A percentile compares a stretch with the other conserved stretches of the same genome.
Evolutionary conservation across 495 filamentous ascomycete species (phyloP).

Genomic region (Aspergillus incahuasiensis): DNA sequence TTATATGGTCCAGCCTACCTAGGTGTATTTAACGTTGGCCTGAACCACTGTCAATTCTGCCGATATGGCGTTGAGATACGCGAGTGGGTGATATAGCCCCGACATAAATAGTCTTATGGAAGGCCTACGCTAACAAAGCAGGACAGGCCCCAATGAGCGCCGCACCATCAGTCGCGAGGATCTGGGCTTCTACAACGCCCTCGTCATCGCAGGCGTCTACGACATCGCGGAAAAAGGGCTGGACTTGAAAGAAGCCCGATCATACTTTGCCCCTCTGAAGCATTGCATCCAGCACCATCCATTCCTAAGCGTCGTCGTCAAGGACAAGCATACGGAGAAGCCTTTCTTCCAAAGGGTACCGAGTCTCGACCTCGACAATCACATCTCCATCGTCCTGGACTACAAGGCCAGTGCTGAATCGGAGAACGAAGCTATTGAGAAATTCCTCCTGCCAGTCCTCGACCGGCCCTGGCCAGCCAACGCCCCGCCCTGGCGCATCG

Average conservation of each 20-base stretch:
- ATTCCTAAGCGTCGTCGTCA: conserved; percentile 19
- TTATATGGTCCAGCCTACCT: neutral
- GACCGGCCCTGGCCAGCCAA: conserved; percentile 22
- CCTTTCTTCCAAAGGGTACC: conserved; percentile 14
- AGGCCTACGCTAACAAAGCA: neutral
- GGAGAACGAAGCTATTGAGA: conserved; percentile 11
- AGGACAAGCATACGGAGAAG: conserved; percentile 21
- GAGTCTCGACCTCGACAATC: conserved; percentile 18
- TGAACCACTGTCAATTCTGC: no score
- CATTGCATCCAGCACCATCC: conserved; percentile 16
- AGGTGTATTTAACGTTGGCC: no score
- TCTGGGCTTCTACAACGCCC: conserved; percentile 23
- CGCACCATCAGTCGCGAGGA: conserved; percentile 27
- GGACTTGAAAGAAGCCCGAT: conserved; percentile 3
- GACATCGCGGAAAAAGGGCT: conserved; percentile 9
- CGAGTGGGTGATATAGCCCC: neutral
- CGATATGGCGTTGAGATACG: neutral
- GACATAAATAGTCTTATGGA: neutral
- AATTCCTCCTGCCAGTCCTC: conserved; percentile 14
- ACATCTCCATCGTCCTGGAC: conserved; percentile 17
- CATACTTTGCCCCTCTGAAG: conserved; percentile 17
- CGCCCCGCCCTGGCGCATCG: conserved; percentile 23
- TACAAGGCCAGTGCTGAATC: neutral
- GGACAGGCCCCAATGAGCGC: conserved; percentile 25
- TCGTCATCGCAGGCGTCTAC: conserved; percentile 22